Percentiles rank a stretch among this genome's conserved stretches.
phyloP scores from a whole-genome alignment of 345 rosid species.

The Garcia nutans region DNA sequence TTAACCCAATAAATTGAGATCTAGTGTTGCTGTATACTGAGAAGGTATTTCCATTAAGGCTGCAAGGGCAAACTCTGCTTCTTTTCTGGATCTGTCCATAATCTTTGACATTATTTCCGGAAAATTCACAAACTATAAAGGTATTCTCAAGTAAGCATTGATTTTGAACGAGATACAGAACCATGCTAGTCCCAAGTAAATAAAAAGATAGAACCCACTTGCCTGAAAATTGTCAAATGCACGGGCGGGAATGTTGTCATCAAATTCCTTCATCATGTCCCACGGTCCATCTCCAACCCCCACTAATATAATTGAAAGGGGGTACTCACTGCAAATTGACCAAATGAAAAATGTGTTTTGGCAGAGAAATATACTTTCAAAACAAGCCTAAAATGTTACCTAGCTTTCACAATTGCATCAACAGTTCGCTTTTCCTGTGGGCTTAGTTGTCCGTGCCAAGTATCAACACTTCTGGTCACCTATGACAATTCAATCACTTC shows the following conservation, averaged over 20 bases:
- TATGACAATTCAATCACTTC: constrained; percentile 21
- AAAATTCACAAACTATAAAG: constrained; percentile 81
- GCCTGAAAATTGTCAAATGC: constrained; percentile 98
- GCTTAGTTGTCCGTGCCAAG: constrained; percentile 67
- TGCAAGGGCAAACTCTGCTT: constrained; percentile 81
- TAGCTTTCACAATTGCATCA: constrained; percentile 92
- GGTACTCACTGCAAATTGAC: constrained; percentile 62
- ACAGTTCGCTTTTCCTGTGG: constrained; percentile 92
- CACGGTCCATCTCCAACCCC: constrained; percentile 99
- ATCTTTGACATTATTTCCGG: constrained; percentile 88
- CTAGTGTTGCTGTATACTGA: constrained; percentile 91
- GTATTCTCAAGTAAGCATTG: constrained; percentile 7
- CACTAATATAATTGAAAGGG: constrained; percentile 78
- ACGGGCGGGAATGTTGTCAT: constrained; percentile 90
- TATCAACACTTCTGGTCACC: constrained; percentile 97
- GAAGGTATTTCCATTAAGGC: constrained; percentile 96
- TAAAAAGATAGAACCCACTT: constrained; percentile 5
- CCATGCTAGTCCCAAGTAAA: background rate
- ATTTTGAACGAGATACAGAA: background rate
- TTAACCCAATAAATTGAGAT: constrained; percentile 83
- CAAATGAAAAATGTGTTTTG: background rate
- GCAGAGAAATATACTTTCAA: background rate
- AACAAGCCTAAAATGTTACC: constrained; percentile 38
- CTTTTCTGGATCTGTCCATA: constrained; percentile 57
- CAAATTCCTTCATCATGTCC: constrained; percentile 98